Conservation (phyloP, 306 rosid genomes). For the Lablab purpureus region DNA sequence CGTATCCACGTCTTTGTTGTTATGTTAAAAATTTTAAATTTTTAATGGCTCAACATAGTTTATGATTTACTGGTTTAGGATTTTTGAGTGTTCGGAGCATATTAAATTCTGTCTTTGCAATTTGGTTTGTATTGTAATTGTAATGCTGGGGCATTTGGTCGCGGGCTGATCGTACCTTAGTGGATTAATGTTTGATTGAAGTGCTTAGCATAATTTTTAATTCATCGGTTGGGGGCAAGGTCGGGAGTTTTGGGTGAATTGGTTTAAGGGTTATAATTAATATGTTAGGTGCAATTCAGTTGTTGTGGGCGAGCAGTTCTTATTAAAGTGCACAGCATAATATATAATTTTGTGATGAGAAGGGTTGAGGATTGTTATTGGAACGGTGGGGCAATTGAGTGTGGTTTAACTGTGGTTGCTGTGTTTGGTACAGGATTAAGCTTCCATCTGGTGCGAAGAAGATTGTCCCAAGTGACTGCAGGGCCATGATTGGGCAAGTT, state of each 20-base stretch:
- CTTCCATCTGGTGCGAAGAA: conserved; percentile 59
- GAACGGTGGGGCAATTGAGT: neutral
- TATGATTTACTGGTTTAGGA: neutral
- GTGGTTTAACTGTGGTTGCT: neutral
- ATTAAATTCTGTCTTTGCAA: neutral
- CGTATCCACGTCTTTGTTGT: neutral
- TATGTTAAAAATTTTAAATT: accelerated
- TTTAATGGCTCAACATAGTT: neutral
- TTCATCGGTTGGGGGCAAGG: neutral
- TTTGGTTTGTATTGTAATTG: neutral
- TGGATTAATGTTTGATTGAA: neutral
- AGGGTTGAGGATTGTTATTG: neutral
- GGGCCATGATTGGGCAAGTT: conserved; percentile 64
- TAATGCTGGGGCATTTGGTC: neutral
- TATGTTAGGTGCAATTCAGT: neutral
- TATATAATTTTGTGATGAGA: neutral
- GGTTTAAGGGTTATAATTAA: neutral
- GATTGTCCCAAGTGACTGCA: conserved; percentile 56
- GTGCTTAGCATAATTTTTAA: neutral
- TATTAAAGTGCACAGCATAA: neutral
- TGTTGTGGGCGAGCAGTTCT: neutral
- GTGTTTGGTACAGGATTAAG: conserved; percentile 44
- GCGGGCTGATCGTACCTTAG: neutral
- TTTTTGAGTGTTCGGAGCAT: neutral
- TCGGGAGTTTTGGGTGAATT: neutral